Percentiles rank a stretch among this genome's conserved stretches.
phyloP scores from a whole-genome alignment of 2,329 filamentous ascomycete genomes.

The Verticillium klebahnii region DNA sequence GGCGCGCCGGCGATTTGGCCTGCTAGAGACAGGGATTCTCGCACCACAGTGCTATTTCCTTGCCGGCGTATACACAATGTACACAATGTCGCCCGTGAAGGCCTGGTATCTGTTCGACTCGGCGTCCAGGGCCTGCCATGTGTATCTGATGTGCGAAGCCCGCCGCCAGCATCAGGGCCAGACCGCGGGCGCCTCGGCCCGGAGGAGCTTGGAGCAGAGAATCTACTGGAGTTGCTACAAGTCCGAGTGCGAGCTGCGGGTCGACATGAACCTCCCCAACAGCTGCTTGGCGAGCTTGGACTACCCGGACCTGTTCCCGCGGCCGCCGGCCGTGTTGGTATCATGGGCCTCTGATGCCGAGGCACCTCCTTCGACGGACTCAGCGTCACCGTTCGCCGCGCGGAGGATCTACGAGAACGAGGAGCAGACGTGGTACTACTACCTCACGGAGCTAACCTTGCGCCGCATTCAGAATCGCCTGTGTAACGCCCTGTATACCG shows the following conservation, averaged over 20 bases:
- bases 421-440: constrained; percentile 15
- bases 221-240: constrained; percentile 30
- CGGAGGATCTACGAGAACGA: background rate
- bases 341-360: too few relatives aligned
- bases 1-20: constrained; percentile 9
- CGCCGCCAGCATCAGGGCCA: background rate
- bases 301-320: constrained; percentile 3
- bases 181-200: background rate
- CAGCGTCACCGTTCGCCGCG: too few relatives aligned
- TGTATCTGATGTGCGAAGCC: constrained; percentile 9
- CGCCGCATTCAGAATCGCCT: constrained; percentile 8
- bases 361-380: too few relatives aligned
- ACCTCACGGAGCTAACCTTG: constrained; percentile 11
- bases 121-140: constrained; percentile 3
- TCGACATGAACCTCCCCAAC: constrained; percentile 9
- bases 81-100: constrained; percentile 10
- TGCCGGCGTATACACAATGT: constrained; percentile 11
- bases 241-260: constrained; percentile 18
- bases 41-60: constrained; percentile 12
- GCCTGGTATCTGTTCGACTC: constrained; percentile 10
- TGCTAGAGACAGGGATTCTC: constrained; percentile 10
- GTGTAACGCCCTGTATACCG: constrained; percentile 6
- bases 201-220: constrained; percentile 19
- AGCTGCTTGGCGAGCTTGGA: background rate
- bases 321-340: too few relatives aligned